Evolutionary conservation across 768 basidiomycete genomes (phyloP).

Genomic region (Mycena epipterygia): DNA sequence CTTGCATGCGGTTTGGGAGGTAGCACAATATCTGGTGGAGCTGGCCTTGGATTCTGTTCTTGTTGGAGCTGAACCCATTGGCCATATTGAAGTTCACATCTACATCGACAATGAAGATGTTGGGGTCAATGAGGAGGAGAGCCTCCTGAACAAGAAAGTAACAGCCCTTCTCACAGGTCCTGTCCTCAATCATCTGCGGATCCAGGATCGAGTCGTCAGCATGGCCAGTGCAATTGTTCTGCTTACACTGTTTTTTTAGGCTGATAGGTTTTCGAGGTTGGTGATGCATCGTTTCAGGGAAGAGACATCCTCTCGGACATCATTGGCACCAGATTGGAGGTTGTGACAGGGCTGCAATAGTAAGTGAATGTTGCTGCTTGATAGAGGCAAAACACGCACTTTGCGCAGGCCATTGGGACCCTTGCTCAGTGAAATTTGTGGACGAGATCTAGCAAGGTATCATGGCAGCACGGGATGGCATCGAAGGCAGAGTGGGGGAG

Average conservation of each 20-base stretch:
- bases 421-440: slow-evolving; percentile 2
- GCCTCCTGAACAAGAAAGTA: background rate
- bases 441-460: background rate
- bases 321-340: slow-evolving; percentile 5
- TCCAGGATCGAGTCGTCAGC: slow-evolving; percentile 6
- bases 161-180: slow-evolving; percentile 1
- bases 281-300: background rate
- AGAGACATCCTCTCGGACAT: background rate
- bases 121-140: slow-evolving; percentile 8
- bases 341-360: background rate
- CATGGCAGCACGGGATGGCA: background rate
- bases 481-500: background rate
- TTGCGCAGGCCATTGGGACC: background rate
- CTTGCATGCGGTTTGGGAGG: slow-evolving; percentile 3
- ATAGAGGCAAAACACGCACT: background rate
- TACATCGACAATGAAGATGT: background rate
- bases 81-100: background rate
- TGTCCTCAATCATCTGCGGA: background rate
- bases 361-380: background rate
- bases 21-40: background rate
- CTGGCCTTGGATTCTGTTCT: slow-evolving; percentile 9
- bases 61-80: background rate
- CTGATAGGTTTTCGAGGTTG: slow-evolving; percentile 2
- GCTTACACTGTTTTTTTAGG: slow-evolving; percentile 8
- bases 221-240: background rate